Percentiles rank a stretch among this genome's conserved stretches.
Conservation (phyloP, 2,329 filamentous ascomycete genomes). For the Talaromyces sp. region DNA sequence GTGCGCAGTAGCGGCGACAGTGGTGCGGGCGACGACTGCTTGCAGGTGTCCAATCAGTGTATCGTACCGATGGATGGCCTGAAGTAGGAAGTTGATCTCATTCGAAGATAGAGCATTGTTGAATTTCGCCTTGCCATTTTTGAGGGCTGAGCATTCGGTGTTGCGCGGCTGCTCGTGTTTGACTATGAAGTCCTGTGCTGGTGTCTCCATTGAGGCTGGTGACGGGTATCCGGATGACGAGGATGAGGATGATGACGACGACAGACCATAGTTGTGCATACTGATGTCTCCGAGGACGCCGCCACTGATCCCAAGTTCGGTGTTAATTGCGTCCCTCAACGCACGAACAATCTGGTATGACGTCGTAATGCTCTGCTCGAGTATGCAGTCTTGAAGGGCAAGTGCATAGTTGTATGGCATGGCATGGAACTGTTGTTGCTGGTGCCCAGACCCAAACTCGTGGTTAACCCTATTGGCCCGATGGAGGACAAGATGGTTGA, state of each 20-base stretch:
- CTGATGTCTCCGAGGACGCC: background rate
- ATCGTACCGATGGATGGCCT: conserved; percentile 8
- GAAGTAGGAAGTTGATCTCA: background rate
- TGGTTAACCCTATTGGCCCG: background rate
- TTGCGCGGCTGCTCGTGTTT: background rate
- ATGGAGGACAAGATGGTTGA: conserved; percentile 30
- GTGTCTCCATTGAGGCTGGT: background rate
- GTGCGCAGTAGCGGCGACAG: background rate
- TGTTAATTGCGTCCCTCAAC: conserved; percentile 1
- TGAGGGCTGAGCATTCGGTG: background rate
- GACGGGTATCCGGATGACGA: background rate
- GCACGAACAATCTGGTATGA: conserved; percentile 8
- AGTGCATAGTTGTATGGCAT: conserved; percentile 6
- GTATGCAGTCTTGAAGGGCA: conserved; percentile 10
- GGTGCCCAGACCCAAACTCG: background rate
- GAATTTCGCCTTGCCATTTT: background rate
- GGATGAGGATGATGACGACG: conserved; percentile 1
- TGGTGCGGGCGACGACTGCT: background rate
- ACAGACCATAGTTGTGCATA: background rate
- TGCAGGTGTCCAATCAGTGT: conserved; percentile 7
- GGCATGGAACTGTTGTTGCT: background rate
- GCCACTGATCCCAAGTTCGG: background rate
- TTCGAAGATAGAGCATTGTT: background rate
- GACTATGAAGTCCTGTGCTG: background rate
- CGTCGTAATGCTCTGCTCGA: conserved; percentile 6